Conservation (phyloP, 306 rosid genomes). For the Dryas drummondii region DNA sequence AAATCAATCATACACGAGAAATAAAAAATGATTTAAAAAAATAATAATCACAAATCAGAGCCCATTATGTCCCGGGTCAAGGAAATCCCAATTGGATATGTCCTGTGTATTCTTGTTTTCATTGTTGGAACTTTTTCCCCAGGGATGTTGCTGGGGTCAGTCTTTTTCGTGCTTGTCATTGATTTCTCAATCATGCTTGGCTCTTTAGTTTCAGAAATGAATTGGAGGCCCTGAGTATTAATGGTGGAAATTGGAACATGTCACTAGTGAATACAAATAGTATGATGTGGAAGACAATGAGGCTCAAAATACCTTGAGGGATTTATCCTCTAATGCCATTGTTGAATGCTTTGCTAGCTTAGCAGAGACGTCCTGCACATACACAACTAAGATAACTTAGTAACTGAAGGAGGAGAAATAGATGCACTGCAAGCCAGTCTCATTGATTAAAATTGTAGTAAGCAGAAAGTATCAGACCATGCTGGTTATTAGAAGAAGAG, state of each 20-base stretch:
- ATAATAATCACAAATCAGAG: slow-evolving; percentile 17
- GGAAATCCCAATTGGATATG: slow-evolving; percentile 47
- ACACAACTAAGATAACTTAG: not conserved
- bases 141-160: slow-evolving; percentile 9
- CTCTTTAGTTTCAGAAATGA: slow-evolving; percentile 41
- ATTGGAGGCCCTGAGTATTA: slow-evolving; percentile 51
- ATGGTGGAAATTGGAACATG: not conserved
- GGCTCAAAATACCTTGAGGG: slow-evolving; percentile 40
- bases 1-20: not conserved
- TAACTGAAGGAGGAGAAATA: not conserved
- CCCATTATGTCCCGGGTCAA: slow-evolving; percentile 26
- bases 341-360: slow-evolving; percentile 32
- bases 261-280: not conserved
- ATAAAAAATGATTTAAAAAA: not conserved
- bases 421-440: not conserved
- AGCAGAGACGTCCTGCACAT: slow-evolving; percentile 36
- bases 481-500: not conserved
- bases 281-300: not conserved
- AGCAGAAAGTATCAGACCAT: not conserved
- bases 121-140: slow-evolving; percentile 22
- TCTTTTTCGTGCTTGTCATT: not conserved
- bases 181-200: slow-evolving; percentile 9
- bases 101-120: slow-evolving; percentile 46
- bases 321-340: slow-evolving; percentile 33
- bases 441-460: not conserved